Base-by-base conservation (phyloP, 2,329 filamentous ascomycete genomes). In the Aspergillus felis region DNA sequence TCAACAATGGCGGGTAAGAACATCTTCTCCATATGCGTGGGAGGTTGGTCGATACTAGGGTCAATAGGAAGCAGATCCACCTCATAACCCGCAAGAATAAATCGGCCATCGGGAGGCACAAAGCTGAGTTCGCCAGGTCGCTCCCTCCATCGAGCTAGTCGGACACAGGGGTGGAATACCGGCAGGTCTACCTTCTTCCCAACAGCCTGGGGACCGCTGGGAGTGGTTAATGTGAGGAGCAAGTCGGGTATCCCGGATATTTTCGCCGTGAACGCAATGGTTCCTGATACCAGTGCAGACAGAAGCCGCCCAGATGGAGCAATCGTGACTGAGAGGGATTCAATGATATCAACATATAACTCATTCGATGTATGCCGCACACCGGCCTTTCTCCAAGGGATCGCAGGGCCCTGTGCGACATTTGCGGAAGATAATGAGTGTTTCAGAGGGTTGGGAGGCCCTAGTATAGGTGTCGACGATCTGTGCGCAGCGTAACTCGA, bases 361-460 rank as follows among this genome's bases (percentile, higher is more conserved):
- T 99, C 94, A 75, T 97, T 99, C 55, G 90, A 96, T 3, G 93
- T 97, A 74, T 99, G 94, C 17, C 92, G 84, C 54, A 99, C 94
- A 68, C 96, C 96, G 42, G 91, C 86, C 59, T 92, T 83, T 60
- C 94, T 85, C 94, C 94, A 99, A 1, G 92, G 92, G 44, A 97
- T 85, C 2, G 85, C 80, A 57, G 71, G 81, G 63, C 69, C 78
- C 57, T 66, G 74, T 63, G 66, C 61, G 50, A 60, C 66, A 67
- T 74, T 66, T 57, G 67, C 57, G 58, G 67, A 65, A 48, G 70
- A 69, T 61, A 76, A 68, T 56, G 72, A 75, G 47, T 76, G 72
- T 53, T 78, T 78, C 48, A 78, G 63, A 22, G 71, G 66, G 60
- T 73, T 76, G 10, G 70, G 63, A 25, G 73, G 65, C n/a, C 70